These are phyloP conservation scores for Dioscorea zingiberensis DNA, from an alignment of 106 monocot species.

Conservation along the genomic window DNA sequence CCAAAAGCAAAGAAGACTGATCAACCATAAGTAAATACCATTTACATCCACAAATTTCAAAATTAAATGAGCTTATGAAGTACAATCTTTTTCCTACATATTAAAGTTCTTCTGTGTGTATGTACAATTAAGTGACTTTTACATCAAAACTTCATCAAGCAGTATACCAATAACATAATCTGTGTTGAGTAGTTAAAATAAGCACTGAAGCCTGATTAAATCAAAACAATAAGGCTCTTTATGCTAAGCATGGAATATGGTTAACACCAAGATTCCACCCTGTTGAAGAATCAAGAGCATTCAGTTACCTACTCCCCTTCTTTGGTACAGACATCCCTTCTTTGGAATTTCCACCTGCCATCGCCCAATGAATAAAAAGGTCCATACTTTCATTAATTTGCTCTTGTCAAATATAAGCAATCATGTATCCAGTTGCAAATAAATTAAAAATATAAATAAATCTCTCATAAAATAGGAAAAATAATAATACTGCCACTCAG, in stretches of 20 bases:
- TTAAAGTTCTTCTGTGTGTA: no score
- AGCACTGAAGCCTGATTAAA: conserved; percentile 12
- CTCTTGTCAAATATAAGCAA: conserved; percentile 17
- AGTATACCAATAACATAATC: no score
- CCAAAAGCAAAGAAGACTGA: no score
- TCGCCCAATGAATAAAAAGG: conserved; percentile 93
- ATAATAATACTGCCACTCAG: neutral
- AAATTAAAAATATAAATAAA: conserved; percentile 15
- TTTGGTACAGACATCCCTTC: conserved; percentile 99
- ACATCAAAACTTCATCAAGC: no score
- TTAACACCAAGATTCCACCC: conserved; percentile 53
- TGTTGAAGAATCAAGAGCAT: conserved; percentile 56
- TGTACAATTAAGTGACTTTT: no score
- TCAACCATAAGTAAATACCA: no score
- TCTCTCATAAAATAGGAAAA: neutral
- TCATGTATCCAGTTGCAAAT: conserved; percentile 20
- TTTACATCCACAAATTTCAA: no score
- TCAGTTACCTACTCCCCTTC: conserved; percentile 99
- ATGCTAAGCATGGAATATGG: conserved; percentile 30
- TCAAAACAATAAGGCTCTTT: conserved; percentile 10
- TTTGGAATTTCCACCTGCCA: conserved; percentile 99
- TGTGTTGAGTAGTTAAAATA: no score
- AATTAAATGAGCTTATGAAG: no score
- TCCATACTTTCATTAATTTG: conserved; percentile 68
- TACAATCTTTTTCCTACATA: no score